A percentile compares a stretch with the other conserved stretches of the same genome.
Evolutionary conservation across 1,139 yeast genomes (phyloP).

Genomic region (Saccharomyces hybrid): DNA sequence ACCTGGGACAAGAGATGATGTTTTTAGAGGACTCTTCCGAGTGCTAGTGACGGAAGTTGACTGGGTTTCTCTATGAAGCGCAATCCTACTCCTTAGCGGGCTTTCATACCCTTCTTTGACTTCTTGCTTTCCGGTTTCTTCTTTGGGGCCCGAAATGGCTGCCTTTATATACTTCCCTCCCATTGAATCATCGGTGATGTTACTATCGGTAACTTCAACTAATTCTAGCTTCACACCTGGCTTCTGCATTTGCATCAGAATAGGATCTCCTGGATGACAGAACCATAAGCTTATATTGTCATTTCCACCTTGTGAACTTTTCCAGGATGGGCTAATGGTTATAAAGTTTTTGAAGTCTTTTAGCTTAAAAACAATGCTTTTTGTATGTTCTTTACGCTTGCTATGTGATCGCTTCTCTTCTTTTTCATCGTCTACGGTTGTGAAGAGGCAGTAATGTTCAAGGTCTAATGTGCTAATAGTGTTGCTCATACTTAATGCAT

Average conservation of each 20-base stretch:
- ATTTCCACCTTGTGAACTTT: conserved; percentile 17
- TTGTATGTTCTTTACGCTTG: conserved; percentile 14
- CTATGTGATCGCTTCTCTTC: conserved; percentile 18
- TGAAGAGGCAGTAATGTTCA: conserved; percentile 28
- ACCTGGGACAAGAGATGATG: background rate
- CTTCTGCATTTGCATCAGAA: conserved; percentile 37
- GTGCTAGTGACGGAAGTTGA: background rate
- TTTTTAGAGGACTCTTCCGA: background rate
- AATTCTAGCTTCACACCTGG: conserved; percentile 30
- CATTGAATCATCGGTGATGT: conserved; percentile 1
- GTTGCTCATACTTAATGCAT: conserved; percentile 51
- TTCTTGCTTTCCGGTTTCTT: background rate
- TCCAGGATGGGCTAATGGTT: conserved; percentile 31
- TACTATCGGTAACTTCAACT: conserved; percentile 42
- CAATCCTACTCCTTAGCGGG: background rate
- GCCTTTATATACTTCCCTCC: background rate
- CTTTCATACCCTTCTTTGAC: background rate
- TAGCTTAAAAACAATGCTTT: conserved; percentile 37
- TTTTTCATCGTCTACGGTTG: conserved; percentile 16
- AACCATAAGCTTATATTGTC: conserved; percentile 41
- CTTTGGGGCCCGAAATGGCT: background rate
- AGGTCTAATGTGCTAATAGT: conserved; percentile 44
- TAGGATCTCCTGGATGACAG: conserved; percentile 47
- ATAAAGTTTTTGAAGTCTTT: conserved; percentile 49
- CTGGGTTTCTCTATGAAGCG: background rate